These are phyloP conservation scores for Thamnidium elegans DNA, from an alignment of 192 early-diverging fungal species.

Conservation along the genomic window DNA sequence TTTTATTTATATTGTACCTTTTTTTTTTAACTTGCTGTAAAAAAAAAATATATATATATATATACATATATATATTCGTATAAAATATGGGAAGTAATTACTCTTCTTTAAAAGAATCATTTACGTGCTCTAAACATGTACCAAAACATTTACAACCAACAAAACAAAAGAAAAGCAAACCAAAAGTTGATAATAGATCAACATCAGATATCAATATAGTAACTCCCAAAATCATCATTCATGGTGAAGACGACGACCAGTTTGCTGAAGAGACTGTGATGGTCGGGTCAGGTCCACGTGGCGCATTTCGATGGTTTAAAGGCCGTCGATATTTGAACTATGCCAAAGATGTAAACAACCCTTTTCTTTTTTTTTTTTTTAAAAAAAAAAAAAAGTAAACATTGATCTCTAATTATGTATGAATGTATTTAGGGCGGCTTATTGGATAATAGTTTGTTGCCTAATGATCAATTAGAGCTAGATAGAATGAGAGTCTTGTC, in stretches of 20 bases:
- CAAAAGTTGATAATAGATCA: too few relatives aligned
- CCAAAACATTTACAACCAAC: constrained; percentile 22
- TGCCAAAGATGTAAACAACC: background rate
- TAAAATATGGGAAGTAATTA: constrained; percentile 7
- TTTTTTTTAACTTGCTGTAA: background rate
- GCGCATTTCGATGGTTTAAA: constrained; percentile 28
- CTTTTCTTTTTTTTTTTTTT: too few relatives aligned
- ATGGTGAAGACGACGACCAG: background rate
- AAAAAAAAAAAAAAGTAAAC: too few relatives aligned
- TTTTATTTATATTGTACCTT: background rate
- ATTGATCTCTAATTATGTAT: too few relatives aligned
- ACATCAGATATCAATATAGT: too few relatives aligned
- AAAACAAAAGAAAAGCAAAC: background rate
- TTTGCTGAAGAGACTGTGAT: background rate
- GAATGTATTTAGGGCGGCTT: background rate
- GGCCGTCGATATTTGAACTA: constrained; percentile 20
- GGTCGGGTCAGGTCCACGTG: constrained; percentile 17
- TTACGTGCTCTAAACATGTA: background rate
- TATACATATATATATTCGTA: too few relatives aligned
- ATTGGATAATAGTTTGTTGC: constrained; percentile 8
- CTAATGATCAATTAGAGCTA: constrained; percentile 29
- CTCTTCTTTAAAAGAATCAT: background rate
- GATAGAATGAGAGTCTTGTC: constrained; percentile 29
- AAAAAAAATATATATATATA: background rate
- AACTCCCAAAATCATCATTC: background rate